A percentile compares a stretch with the other conserved stretches of the same genome.
These are phyloP conservation scores for Sporisorium iseilematis-ciliati DNA, from an alignment of 1,284 basidiomycete species.

Conservation along the genomic window DNA sequence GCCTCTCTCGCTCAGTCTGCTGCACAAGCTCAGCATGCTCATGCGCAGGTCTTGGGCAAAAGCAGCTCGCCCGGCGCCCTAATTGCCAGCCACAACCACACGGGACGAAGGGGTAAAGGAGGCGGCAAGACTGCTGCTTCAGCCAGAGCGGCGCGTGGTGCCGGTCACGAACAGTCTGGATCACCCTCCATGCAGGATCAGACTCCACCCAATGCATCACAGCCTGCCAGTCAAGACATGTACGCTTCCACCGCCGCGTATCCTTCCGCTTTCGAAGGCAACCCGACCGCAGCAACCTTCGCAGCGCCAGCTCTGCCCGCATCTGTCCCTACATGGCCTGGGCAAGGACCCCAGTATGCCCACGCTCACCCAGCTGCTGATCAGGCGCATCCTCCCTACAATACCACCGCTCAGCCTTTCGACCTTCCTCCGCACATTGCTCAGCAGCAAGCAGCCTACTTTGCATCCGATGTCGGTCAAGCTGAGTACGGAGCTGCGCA, in stretches of 20 bases:
- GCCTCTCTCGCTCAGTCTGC: slow-evolving; percentile 76
- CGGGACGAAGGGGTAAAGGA: slow-evolving; percentile 38
- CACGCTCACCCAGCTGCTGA: slow-evolving; percentile 22
- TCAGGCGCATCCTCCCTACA: slow-evolving; percentile 7
- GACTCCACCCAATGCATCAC: neutral
- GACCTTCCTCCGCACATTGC: slow-evolving; percentile 18
- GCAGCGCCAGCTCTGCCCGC: slow-evolving; percentile 11
- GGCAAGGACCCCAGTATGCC: slow-evolving; percentile 21
- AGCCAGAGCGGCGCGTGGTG: slow-evolving; percentile 23
- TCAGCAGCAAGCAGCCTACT: slow-evolving; percentile 28
- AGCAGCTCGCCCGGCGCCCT: slow-evolving; percentile 47
- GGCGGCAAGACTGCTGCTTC: slow-evolving; percentile 38
- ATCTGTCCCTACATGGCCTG: slow-evolving; percentile 16
- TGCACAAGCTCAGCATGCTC: slow-evolving; percentile 60
- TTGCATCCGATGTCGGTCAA: slow-evolving; percentile 11
- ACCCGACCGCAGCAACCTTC: slow-evolving; percentile 13
- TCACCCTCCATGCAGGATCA: slow-evolving; percentile 17
- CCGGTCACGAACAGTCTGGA: slow-evolving; percentile 18
- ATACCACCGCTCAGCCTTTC: slow-evolving; percentile 14
- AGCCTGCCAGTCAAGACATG: slow-evolving; percentile 8
- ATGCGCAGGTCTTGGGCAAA: slow-evolving; percentile 59
- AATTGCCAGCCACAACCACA: slow-evolving; percentile 50
- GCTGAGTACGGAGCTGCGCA: slow-evolving; percentile 17
- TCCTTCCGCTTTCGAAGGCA: slow-evolving; percentile 11
- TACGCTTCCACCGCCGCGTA: slow-evolving; percentile 16